Evolutionary conservation across 345 rosid species (phyloP).

Genomic region (Dipteronia dyeriana): DNA sequence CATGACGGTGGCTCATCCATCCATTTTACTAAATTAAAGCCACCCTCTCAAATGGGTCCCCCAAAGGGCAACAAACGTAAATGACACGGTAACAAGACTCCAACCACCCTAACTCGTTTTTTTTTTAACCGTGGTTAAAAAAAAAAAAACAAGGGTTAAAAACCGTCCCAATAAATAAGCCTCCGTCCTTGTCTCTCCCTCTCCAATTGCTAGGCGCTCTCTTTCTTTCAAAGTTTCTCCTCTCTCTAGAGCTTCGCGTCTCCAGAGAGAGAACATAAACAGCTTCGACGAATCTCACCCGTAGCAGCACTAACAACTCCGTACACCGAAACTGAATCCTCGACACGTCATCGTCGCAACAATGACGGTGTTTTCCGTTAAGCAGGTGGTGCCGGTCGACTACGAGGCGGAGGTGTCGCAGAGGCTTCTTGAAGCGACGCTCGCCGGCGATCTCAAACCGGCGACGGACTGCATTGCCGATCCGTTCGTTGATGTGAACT

Average conservation of each 20-base stretch:
- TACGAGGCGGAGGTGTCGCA: slow-evolving; percentile 85
- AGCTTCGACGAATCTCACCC: slow-evolving; percentile 13
- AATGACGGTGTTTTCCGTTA: slow-evolving; percentile 84
- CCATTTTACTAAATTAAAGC: not conserved
- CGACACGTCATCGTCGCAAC: slow-evolving; percentile 10
- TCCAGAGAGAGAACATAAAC: slow-evolving; percentile 18
- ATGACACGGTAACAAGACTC: not conserved
- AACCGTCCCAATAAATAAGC: too few species aligned
- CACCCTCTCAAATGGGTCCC: slow-evolving; percentile 17
- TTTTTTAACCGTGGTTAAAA: too few species aligned
- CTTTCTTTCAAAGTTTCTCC: slow-evolving; percentile 43
- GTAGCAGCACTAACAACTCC: slow-evolving; percentile 15
- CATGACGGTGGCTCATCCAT: slow-evolving; percentile 2
- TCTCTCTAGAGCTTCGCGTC: slow-evolving; percentile 50
- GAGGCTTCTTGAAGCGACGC: slow-evolving; percentile 75
- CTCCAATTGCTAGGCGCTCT: slow-evolving; percentile 51
- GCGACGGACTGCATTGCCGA: slow-evolving; percentile 64
- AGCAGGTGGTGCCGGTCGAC: slow-evolving; percentile 91
- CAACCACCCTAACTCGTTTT: too few species aligned
- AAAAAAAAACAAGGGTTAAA: too few species aligned
- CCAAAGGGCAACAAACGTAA: not conserved
- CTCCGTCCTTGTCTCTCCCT: not conserved
- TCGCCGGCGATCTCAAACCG: slow-evolving; percentile 62
- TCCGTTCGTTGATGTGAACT: slow-evolving; percentile 84
- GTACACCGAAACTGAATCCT: slow-evolving; percentile 17